These are phyloP conservation scores for Cyclotella baltica DNA, from an alignment of 108 stramenopile species.

Conservation along the genomic window DNA sequence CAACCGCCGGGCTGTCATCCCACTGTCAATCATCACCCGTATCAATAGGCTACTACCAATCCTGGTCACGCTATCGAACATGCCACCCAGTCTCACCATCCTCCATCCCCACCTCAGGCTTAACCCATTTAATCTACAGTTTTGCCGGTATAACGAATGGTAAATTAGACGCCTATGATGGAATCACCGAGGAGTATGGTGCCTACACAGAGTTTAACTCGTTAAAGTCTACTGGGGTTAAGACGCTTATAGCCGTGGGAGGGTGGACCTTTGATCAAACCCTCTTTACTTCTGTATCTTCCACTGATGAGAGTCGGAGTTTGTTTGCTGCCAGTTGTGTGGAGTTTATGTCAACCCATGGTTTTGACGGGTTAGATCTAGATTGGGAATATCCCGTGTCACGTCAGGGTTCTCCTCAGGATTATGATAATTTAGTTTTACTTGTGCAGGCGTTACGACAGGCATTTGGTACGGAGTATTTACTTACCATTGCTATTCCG, in stretches of 20 bases:
- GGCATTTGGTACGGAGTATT: constrained; percentile 3
- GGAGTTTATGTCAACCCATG: constrained; percentile 14
- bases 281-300: constrained; percentile 19
- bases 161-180: constrained; percentile 46
- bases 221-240: constrained; percentile 29
- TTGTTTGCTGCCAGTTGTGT: constrained; percentile 34
- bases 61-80: constrained; percentile 38
- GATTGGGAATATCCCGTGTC: constrained; percentile 56
- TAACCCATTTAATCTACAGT: constrained; percentile 43
- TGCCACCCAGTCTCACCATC: constrained; percentile 33
- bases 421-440: constrained; percentile 42
- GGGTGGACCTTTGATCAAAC: constrained; percentile 53
- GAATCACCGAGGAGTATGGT: constrained; percentile 26
- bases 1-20: neutral
- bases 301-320: constrained; percentile 12
- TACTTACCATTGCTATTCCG: constrained; percentile 45
- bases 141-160: constrained; percentile 35
- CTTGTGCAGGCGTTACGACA: constrained; percentile 14
- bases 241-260: constrained; percentile 41
- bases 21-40: constrained; percentile 25
- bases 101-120: constrained; percentile 11
- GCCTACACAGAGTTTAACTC: constrained; percentile 37
- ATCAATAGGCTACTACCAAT: constrained; percentile 47
- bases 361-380: constrained; percentile 50
- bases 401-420: constrained; percentile 32